These are phyloP conservation scores for Alopecurus myosuroides DNA, from an alignment of 176 grass and related monocot genomes.

Conservation along the genomic window DNA sequence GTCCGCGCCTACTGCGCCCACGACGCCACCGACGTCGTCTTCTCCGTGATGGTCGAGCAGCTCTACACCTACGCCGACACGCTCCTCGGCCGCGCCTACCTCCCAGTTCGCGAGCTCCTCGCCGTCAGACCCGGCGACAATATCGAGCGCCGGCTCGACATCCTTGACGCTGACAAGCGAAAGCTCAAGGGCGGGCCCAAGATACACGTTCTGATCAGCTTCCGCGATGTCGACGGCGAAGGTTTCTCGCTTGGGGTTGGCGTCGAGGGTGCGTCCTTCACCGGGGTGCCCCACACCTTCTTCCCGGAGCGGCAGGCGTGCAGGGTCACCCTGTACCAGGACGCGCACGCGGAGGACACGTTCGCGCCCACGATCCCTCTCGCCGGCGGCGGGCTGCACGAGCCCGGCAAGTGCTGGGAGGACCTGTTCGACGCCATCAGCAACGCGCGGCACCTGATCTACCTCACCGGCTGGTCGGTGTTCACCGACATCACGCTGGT, in stretches of 20 bases:
- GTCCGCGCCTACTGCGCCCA: slow-evolving; percentile 64
- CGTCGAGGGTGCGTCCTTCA: slow-evolving; percentile 30
- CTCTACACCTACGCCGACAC: background rate
- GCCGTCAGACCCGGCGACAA: slow-evolving; percentile 14
- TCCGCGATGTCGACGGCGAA: slow-evolving; percentile 44
- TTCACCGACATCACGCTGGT: slow-evolving; percentile 68
- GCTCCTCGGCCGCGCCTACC: slow-evolving; percentile 72
- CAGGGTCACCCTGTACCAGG: slow-evolving; percentile 78
- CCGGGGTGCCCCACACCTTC: slow-evolving; percentile 71
- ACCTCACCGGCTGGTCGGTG: slow-evolving; percentile 77
- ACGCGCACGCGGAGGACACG: slow-evolving; percentile 56
- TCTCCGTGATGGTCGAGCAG: slow-evolving; percentile 38
- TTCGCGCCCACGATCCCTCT: slow-evolving; percentile 74
- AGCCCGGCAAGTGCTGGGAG: slow-evolving; percentile 61
- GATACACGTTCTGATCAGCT: slow-evolving; percentile 53
- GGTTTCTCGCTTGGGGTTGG: slow-evolving; percentile 38
- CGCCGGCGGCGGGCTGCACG: slow-evolving; percentile 40
- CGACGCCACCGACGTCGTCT: slow-evolving; percentile 30
- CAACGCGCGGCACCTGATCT: slow-evolving; percentile 62
- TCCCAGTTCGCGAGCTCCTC: slow-evolving; percentile 56
- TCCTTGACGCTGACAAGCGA: slow-evolving; percentile 24
- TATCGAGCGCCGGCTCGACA: slow-evolving; percentile 49
- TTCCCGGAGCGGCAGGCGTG: slow-evolving; percentile 74
- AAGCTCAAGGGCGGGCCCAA: slow-evolving; percentile 41
- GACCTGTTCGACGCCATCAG: slow-evolving; percentile 78